phyloP scores from a whole-genome alignment of 129 eudicot genomes.

The Helianthus tuberosus region DNA sequence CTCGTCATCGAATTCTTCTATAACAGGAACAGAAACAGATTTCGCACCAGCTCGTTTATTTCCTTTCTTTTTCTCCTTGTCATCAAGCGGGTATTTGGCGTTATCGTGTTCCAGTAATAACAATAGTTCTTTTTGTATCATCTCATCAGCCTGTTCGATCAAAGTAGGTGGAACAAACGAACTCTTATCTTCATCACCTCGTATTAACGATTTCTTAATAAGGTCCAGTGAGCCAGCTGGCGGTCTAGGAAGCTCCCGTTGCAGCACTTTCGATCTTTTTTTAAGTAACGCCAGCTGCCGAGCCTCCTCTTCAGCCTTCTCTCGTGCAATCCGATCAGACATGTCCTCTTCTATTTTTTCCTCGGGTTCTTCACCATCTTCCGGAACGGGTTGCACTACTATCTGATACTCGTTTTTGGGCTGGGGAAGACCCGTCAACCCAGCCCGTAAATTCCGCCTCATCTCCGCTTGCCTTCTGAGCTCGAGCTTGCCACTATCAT shows the following conservation, averaged over 20 bases:
- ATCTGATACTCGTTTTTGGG: constrained; percentile 96
- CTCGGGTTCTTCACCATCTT: constrained; percentile 83
- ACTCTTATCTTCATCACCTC: constrained; percentile 90
- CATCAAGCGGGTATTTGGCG: constrained; percentile 85
- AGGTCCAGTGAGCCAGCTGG: constrained; percentile 80
- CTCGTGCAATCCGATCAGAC: constrained; percentile 92
- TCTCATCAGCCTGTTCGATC: constrained; percentile 96
- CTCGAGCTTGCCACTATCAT: constrained; percentile 68
- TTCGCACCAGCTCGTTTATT: constrained; percentile 58
- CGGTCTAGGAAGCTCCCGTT: constrained; percentile 96
- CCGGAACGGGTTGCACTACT: constrained; percentile 63
- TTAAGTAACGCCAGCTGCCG: constrained; percentile 72
- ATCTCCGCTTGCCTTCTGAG: constrained; percentile 61
- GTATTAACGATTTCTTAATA: constrained; percentile 59
- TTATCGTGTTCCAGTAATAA: constrained; percentile 84
- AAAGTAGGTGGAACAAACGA: constrained; percentile 92
- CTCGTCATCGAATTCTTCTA: constrained; percentile 82
- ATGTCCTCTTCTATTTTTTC: constrained; percentile 96
- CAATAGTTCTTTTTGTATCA: constrained; percentile 82
- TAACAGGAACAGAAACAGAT: constrained; percentile 54
- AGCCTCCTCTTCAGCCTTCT: constrained; percentile 95
- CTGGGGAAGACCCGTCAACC: constrained; percentile 83
- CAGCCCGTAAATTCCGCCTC: constrained; percentile 71
- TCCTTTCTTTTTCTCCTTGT: constrained; percentile 88
- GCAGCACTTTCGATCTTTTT: constrained; percentile 91